Evolutionary conservation across 306 rosid species (phyloP), one percentile per base, ranked within the genome.

Genomic region (Cucurbita argyrosperma): DNA sequence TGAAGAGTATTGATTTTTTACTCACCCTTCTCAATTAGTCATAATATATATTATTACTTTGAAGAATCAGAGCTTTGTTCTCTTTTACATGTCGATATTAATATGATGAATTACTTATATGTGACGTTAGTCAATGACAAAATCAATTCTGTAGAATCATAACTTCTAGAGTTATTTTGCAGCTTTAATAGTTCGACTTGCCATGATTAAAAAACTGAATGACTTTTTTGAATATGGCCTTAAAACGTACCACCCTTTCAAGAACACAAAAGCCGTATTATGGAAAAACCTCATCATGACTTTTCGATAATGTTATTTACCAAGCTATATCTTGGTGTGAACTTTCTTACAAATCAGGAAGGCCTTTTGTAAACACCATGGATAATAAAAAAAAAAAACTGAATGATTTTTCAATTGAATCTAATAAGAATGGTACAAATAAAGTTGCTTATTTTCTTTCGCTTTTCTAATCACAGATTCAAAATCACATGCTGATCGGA

Each of bases 401-500:
- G 67, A 68, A 65, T 38, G 72, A 49, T 7, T 18, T 35, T 35
- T 55, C 5, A 66, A 45, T 35, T 71, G 51, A 39, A 54, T 66
- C 67, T 58, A 40, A 60, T 43, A 21, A 77, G 70, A 74, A 74
- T 23, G 54, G 47, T 74, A 52, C 47, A 59, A 50, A 59, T 79
- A 8, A 61, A 61, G 38, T 57, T 55, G 57, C 84, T 76, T 69
- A 69, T 49, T 18, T 71, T 12, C 8, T 26, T 77, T 43, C 55
- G 71, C 16, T 30, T 63, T 74, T 80, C 83, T 79, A n/a, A 35
- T 55, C 30, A 76, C 97, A 95, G 99, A 88, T 88, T 88, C 96
- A 74, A 89, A 87, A 80, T 73, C 89, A 77, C 84, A 83, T 12
- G 96, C 86, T 69, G 92, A 85, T 80, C 86, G 87, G 74, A 95